Base-by-base conservation (phyloP, 2,329 filamentous ascomycete species). In the Elsinoe necatrix region DNA sequence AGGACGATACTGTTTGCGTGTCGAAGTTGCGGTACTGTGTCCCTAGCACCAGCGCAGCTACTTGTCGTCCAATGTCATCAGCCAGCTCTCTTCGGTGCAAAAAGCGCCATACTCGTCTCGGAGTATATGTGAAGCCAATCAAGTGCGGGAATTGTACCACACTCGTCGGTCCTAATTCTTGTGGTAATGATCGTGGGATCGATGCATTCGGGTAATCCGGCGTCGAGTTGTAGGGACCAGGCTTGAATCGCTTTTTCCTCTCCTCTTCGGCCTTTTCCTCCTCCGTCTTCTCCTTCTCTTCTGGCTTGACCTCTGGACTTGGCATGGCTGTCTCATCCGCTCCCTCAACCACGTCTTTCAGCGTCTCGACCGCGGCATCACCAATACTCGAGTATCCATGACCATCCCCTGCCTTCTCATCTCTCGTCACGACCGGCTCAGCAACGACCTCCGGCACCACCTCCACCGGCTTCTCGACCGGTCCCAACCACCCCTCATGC, bases 401-500 rank as follows among this genome's bases (percentile, higher is more conserved):
- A 5, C 23, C 58, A 34, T 66, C 60, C 14, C 21, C 31, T 4
- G 35, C 56, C 54, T 37, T 37, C 12, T 52, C 41, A 14, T 62
- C 57, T 27, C 35, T 18, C n/a, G 37, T n/a, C 20, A 45, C 25
- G 18, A 21, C 23, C 12, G 23, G 21, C 37, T 59, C 55, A 14
- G 59, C 57, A 20, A 61, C 57, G 12, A 48, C 25, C 3, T 63
- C 55, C 8, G 55, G 18, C 57, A 69, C 69, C 43, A 59, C 58
- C 12, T 63, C 60, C 54, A 65, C 62, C 1, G 86, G 86, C 57
- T 82, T 72, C 58, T 86, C 81, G 42, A 95, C 74, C 6, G 93
- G 90, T 0, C 93, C 92, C 21, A 98, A 75, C 92, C 93, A 98
- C 57, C 93, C 93, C 72, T 98, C 93, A 69, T 98, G 93, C 62